Conservation (phyloP, 2,329 filamentous ascomycete genomes). For the Neodidymelliopsis sp. region DNA sequence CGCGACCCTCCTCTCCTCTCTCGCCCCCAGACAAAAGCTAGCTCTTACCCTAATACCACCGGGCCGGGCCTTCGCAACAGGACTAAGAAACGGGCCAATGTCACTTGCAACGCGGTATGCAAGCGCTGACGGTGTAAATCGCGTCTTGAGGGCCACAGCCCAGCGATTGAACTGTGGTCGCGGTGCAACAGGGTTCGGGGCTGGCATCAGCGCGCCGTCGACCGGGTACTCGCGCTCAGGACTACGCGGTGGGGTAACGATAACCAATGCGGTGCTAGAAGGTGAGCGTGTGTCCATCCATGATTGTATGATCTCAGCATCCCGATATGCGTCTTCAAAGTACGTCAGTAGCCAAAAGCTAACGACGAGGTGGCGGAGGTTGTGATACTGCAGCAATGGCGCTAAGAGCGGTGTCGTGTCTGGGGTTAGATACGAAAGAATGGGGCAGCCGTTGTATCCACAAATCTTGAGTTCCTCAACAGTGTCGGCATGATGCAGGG, state of each 20-base stretch:
- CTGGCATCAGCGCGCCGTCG: constrained; percentile 39
- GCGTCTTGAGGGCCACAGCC: constrained; percentile 51
- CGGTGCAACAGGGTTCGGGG: constrained; percentile 22
- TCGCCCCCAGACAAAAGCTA: constrained; percentile 54
- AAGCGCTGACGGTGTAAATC: constrained; percentile 51
- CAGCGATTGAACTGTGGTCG: constrained; percentile 49
- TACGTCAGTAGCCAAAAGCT: constrained; percentile 53
- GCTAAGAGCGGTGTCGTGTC: constrained; percentile 50
- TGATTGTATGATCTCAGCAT: constrained; percentile 53
- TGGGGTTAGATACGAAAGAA: constrained; percentile 49
- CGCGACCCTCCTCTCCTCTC: constrained; percentile 30
- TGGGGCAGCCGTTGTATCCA: constrained; percentile 54
- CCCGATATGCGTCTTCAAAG: constrained; percentile 50
- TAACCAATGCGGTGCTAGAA: constrained; percentile 49
- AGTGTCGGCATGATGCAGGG: constrained; percentile 50
- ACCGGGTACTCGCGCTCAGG: constrained; percentile 32
- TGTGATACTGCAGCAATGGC: constrained; percentile 53
- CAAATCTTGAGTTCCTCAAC: constrained; percentile 58
- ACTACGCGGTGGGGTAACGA: constrained; percentile 40
- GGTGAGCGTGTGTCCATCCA: constrained; percentile 54
- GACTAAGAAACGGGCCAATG: constrained; percentile 51
- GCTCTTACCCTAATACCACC: constrained; percentile 55
- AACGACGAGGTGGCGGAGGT: constrained; percentile 52
- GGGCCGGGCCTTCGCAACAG: constrained; percentile 48
- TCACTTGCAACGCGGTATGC: constrained; percentile 52